These are phyloP conservation scores for Brassica juncea DNA, from an alignment of 345 rosid species.

Conservation along the genomic window DNA sequence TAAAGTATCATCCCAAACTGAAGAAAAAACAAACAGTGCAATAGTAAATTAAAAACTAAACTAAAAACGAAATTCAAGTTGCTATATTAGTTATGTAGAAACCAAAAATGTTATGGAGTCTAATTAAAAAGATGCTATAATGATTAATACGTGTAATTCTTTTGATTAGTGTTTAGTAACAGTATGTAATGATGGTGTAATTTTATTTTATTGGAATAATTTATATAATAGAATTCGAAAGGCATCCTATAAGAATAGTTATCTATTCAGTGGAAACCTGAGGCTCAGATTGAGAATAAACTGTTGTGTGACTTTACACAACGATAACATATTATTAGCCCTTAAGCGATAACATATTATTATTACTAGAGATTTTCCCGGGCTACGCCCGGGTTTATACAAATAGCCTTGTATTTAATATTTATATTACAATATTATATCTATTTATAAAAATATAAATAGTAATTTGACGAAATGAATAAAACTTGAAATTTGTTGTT, in stretches of 20 bases:
- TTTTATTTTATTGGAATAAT: background rate
- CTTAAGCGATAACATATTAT: constrained; percentile 17
- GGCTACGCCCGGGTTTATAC: too few relatives aligned
- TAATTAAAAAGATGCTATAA: background rate
- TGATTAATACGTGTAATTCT: constrained; percentile 1
- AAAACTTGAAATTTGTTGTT: too few relatives aligned
- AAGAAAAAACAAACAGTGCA: background rate
- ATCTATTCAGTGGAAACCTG: constrained; percentile 21
- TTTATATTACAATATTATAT: too few relatives aligned
- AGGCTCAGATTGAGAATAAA: constrained; percentile 29
- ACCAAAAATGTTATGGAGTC: background rate
- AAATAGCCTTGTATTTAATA: too few relatives aligned
- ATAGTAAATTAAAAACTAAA: background rate
- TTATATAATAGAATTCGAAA: constrained; percentile 9
- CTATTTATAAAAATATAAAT: too few relatives aligned
- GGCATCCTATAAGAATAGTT: constrained; percentile 10
- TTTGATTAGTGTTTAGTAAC: constrained; percentile 1
- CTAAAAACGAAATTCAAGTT: background rate
- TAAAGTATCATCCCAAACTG: background rate
- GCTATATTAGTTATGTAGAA: background rate
- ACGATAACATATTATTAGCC: constrained; percentile 19
- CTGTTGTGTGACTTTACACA: constrained; percentile 28
- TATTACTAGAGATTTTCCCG: too few relatives aligned
- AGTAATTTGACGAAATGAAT: too few relatives aligned
- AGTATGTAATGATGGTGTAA: constrained; percentile 21